Evolutionary conservation across 805 yeast genomes (phyloP).

Genomic region (Candida maris): DNA sequence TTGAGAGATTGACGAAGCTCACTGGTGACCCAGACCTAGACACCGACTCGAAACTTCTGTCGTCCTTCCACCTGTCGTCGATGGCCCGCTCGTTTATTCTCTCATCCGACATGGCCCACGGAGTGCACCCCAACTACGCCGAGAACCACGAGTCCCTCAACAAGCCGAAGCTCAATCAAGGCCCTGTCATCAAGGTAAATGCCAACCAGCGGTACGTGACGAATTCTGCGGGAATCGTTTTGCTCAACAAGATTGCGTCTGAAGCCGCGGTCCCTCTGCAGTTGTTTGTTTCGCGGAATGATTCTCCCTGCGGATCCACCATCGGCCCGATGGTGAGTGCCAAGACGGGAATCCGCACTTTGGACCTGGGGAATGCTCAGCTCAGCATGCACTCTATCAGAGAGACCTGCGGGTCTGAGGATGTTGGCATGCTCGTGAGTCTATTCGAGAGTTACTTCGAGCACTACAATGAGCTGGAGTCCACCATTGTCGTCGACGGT

Average conservation of each 20-base stretch:
- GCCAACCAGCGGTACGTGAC: constrained; percentile 96
- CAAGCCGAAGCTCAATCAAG: constrained; percentile 76
- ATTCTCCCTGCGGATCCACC: constrained; percentile 93
- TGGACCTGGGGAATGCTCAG: constrained; percentile 90
- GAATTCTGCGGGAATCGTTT: constrained; percentile 82
- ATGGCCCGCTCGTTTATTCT: constrained; percentile 79
- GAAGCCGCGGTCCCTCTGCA: constrained; percentile 76
- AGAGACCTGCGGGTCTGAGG: constrained; percentile 83
- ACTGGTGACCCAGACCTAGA: constrained; percentile 38
- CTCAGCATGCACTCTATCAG: constrained; percentile 91
- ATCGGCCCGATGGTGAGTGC: constrained; percentile 93
- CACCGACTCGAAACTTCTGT: constrained; percentile 26
- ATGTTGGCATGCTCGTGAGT: constrained; percentile 57
- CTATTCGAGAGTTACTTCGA: constrained; percentile 64
- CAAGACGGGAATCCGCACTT: constrained; percentile 78
- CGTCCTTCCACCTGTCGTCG: constrained; percentile 47
- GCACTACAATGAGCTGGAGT: constrained; percentile 38
- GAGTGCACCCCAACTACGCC: constrained; percentile 89
- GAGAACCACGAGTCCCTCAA: constrained; percentile 73
- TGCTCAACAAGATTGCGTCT: constrained; percentile 70
- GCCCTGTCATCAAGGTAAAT: constrained; percentile 90
- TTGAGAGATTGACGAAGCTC: constrained; percentile 60
- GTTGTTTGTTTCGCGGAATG: constrained; percentile 88
- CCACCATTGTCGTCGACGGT: constrained; percentile 37
- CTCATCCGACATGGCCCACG: constrained; percentile 97